Conservation (phyloP, 257 asterid species). For the Solanum acaule region DNA sequence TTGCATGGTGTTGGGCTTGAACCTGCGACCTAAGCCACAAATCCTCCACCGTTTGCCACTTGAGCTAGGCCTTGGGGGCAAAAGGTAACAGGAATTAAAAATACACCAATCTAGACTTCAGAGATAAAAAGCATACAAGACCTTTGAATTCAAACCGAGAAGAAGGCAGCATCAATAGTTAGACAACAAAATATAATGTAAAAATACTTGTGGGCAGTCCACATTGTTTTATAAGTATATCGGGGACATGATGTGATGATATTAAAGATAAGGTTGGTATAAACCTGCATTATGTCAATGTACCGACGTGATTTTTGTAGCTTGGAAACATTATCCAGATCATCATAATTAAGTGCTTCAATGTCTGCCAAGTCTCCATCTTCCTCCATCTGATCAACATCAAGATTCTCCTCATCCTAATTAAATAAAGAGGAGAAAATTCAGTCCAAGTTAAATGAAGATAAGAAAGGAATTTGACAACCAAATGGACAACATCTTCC, state of each 20-base stretch:
- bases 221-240: background rate
- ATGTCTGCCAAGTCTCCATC: conserved; percentile 94
- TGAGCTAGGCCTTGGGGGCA: no score
- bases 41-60: no score
- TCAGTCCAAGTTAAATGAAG: background rate
- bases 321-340: conserved; percentile 85
- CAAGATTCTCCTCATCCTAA: conserved; percentile 54
- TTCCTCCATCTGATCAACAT: conserved; percentile 73
- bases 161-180: background rate
- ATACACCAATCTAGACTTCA: background rate
- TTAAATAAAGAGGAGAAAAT: conserved; percentile 1
- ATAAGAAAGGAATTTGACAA: background rate
- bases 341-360: conserved; percentile 87
- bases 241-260: background rate
- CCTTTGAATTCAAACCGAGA: background rate
- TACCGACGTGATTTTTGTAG: conserved; percentile 75
- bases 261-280: background rate
- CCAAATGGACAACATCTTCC: background rate
- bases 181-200: background rate
- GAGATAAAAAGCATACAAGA: background rate
- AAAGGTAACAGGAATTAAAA: background rate
- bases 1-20: no score
- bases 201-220: background rate
- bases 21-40: no score
- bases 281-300: conserved; percentile 68